Base-by-base conservation (phyloP, 2,329 filamentous ascomycete genomes). In the Trichophyton benhamiae region DNA sequence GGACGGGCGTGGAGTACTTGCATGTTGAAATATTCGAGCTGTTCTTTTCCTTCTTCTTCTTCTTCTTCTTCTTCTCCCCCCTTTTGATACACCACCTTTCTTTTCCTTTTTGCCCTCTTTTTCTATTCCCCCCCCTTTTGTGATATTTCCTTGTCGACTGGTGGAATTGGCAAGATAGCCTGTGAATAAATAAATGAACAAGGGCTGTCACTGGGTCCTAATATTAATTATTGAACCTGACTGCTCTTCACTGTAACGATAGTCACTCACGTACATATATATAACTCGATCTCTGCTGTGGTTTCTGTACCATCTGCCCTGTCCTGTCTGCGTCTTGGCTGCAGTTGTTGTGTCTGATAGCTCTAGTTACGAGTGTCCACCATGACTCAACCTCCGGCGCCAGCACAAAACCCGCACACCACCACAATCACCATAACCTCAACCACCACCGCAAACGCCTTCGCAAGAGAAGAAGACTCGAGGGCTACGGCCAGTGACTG, bases 101-200 rank as follows among this genome's bases (percentile, higher is more conserved):
- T 58, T 22, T 38, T 13, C 27, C 41, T 58, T 44, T n/a, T 36
- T 36, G 33, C 1, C 22, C n/a, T 57, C 53, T 41, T 41, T 30
- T 41, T 58, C 27, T 11, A 41, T 30, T 30, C 6, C 6, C 13
- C 9, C 9, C 13, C 9, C 9, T n/a, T 25, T 38, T 58, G 38
- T 11, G 17, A 20, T 41, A 41, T 38, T 20, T 7, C 55, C 38
- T 42, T 42, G 30, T 42, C 41, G 27, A 30, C 27, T 42, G 38
- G 57, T 44, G 33, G 36, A 36, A 46, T 42, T 58, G 57, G 20
- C 36, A 36, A 58, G 57, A 36, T 42, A 58, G 57, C 52, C 33
- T 38, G 52, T 55, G 52, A 52, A 33, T 55, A 30, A 55, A 55
- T 55, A 36, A 55, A 55, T 36, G 52, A 52, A 33, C 27, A 17